Base-by-base conservation (phyloP, 805 yeast species). In the Candida xiaguanensis region DNA sequence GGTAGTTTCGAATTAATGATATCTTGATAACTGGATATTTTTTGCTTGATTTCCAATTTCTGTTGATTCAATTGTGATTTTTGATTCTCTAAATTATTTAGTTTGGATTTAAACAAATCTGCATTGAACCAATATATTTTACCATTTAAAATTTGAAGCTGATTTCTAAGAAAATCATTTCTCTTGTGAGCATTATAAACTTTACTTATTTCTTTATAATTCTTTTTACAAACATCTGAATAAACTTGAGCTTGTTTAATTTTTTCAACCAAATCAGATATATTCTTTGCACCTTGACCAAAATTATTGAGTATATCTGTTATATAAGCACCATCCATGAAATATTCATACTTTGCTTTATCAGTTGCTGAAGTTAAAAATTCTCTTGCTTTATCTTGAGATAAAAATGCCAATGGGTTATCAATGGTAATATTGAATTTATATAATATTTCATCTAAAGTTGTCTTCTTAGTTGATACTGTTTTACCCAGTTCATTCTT, bases 361-460 rank as follows among this genome's bases (percentile, higher is more conserved):
- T 86, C 84, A 4, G 86, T 73, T 4, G 93, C 78, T 23, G 82
- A 77, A 1, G 95, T 84, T 45, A 93, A 64, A 55, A 93, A 93
- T 12, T 90, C 84, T 48, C 95, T 77, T 2, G 99, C 98, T 44
- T 82, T 85, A 50, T 93, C 97, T 58, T 93, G 99, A 1, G 95
- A 87, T 36, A 93, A 68, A 52, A 93, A 85, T 2, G 95, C 85
- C 76, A 93, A 78, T 5, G 97, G 96, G 50, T 93, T 93, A 50
- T 81, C 90, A 18, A 93, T 82, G 5, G 86, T 81, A 31, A 91
- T 81, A 32, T 83, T 80, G 54, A 82, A 88, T 46, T 73, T 75
- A 47, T 77, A 80, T 34, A 89, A 61, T 2, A 93, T 81, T 4
- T 74, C 75, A 47, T 79, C 87, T 22, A 93, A 61, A 11, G 80